phyloP scores from a whole-genome alignment of 192 early-diverging fungal species.

The Mortierella alpina region DNA sequence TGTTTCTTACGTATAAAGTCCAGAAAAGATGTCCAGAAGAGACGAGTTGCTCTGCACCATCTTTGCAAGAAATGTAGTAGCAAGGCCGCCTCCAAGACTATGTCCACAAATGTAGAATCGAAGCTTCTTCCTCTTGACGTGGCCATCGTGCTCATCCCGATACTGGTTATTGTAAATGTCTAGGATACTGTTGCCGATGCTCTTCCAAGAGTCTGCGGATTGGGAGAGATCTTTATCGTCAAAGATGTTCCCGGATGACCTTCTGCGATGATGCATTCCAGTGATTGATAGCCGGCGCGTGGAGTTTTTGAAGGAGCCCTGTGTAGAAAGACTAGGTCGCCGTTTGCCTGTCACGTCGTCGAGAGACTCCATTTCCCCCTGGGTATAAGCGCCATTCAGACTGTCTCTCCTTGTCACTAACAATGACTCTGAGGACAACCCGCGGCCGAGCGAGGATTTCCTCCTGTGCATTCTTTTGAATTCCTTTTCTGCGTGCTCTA shows the following conservation, averaged over 20 bases:
- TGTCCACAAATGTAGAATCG: constrained; percentile 65
- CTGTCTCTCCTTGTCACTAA: constrained; percentile 25
- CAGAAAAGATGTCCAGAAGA: constrained; percentile 61
- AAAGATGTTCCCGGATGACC: constrained; percentile 10
- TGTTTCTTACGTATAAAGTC: constrained; percentile 58
- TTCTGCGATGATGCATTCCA: constrained; percentile 10
- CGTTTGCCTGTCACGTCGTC: constrained; percentile 3
- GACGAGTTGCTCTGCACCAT: constrained; percentile 62
- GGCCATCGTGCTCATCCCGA: constrained; percentile 25
- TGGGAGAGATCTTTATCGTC: constrained; percentile 37
- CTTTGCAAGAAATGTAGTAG: constrained; percentile 65
- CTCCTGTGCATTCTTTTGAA: constrained; percentile 19
- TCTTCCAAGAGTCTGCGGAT: constrained; percentile 21
- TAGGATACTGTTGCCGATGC: constrained; percentile 43
- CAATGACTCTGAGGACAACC: constrained; percentile 7
- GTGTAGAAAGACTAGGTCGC: not conserved
- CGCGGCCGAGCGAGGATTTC: not conserved
- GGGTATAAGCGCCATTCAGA: constrained; percentile 20
- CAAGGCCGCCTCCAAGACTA: constrained; percentile 61
- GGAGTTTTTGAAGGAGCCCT: constrained; percentile 9
- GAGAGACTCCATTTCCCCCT: constrained; percentile 21
- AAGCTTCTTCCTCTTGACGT: constrained; percentile 51
- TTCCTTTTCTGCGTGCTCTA: constrained; percentile 49
- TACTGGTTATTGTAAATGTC: constrained; percentile 53
- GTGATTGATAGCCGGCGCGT: constrained; percentile 24